These are phyloP conservation scores for Tetrapyrgos nigripes DNA, from an alignment of 1,284 basidiomycete genomes.

Conservation along the genomic window DNA sequence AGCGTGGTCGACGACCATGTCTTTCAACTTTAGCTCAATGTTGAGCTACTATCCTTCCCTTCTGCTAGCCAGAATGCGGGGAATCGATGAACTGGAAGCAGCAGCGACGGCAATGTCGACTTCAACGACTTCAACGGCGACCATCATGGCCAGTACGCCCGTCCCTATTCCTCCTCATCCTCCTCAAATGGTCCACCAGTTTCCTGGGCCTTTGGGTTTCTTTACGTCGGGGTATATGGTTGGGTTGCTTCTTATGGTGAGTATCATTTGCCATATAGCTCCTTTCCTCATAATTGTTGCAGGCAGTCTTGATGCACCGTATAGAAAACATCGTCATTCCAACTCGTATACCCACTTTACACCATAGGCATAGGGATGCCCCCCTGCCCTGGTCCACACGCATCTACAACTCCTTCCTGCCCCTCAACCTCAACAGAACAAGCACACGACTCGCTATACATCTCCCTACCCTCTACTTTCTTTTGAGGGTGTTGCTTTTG, in stretches of 20 bases:
- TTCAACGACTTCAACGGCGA: background rate
- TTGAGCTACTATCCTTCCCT: slow-evolving; percentile 46
- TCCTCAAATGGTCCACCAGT: slow-evolving; percentile 20
- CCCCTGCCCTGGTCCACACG: slow-evolving; percentile 29
- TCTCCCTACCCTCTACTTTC: slow-evolving; percentile 65
- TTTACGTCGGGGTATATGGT: slow-evolving; percentile 73
- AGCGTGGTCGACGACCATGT: slow-evolving; percentile 21
- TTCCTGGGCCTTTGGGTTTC: slow-evolving; percentile 72
- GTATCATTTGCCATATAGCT: slow-evolving; percentile 22
- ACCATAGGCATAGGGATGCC: slow-evolving; percentile 24
- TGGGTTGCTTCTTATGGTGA: slow-evolving; percentile 68
- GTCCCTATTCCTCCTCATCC: background rate
- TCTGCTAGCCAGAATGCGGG: slow-evolving; percentile 48
- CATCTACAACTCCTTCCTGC: slow-evolving; percentile 54
- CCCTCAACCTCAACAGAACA: slow-evolving; percentile 66
- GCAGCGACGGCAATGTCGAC: background rate
- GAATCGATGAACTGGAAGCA: slow-evolving; percentile 30
- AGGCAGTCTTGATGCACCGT: slow-evolving; percentile 73
- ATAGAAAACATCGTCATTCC: slow-evolving; percentile 80
- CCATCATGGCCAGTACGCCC: background rate
- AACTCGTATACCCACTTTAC: slow-evolving; percentile 44
- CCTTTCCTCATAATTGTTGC: slow-evolving; percentile 15
- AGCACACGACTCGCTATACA: slow-evolving; percentile 63
- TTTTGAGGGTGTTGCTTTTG: slow-evolving; percentile 58
- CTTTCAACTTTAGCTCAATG: slow-evolving; percentile 38